Percentiles rank a stretch among this genome's conserved stretches.
Evolutionary conservation across 1,139 yeast species (phyloP).

Genomic region (Yamadazyma friedrichii): DNA sequence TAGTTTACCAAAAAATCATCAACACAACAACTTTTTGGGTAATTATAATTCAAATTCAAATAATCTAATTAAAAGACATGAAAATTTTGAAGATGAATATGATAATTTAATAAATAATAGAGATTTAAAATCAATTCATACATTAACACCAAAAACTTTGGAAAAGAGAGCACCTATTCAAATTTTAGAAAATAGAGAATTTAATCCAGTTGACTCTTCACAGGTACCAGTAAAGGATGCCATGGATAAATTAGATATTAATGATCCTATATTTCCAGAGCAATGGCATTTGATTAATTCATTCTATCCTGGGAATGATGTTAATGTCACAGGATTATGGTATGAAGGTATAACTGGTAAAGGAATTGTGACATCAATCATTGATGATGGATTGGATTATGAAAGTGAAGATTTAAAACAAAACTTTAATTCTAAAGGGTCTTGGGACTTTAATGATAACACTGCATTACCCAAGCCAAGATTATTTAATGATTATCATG

Average conservation of each 20-base stretch:
- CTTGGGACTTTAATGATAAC: slow-evolving; percentile 88
- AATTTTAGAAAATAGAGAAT: slow-evolving; percentile 11
- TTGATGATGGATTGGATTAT: slow-evolving; percentile 93
- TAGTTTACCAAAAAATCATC: slow-evolving; percentile 43
- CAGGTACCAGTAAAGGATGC: slow-evolving; percentile 41
- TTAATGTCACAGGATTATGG: slow-evolving; percentile 89
- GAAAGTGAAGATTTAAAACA: slow-evolving; percentile 68
- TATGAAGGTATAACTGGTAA: slow-evolving; percentile 75
- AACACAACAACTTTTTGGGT: slow-evolving; percentile 36
- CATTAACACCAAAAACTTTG: slow-evolving; percentile 48
- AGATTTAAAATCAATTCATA: slow-evolving; percentile 44
- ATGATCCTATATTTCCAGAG: slow-evolving; percentile 73
- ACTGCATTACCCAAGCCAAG: slow-evolving; percentile 75
- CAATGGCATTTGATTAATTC: slow-evolving; percentile 94
- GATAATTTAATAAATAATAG: slow-evolving; percentile 27
- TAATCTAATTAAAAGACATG: slow-evolving; percentile 26
- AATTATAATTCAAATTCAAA: slow-evolving; percentile 32
- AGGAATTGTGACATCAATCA: slow-evolving; percentile 80
- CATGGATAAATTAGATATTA: slow-evolving; percentile 56
- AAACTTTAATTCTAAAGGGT: slow-evolving; percentile 74
- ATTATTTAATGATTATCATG: slow-evolving; percentile 85
- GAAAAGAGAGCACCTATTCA: slow-evolving; percentile 46
- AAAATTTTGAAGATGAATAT: slow-evolving; percentile 24
- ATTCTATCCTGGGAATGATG: slow-evolving; percentile 72
- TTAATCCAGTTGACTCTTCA: slow-evolving; percentile 44